Evolutionary conservation across 2,329 filamentous ascomycete species (phyloP).

Genomic region (Colletotrichum scovillei): DNA sequence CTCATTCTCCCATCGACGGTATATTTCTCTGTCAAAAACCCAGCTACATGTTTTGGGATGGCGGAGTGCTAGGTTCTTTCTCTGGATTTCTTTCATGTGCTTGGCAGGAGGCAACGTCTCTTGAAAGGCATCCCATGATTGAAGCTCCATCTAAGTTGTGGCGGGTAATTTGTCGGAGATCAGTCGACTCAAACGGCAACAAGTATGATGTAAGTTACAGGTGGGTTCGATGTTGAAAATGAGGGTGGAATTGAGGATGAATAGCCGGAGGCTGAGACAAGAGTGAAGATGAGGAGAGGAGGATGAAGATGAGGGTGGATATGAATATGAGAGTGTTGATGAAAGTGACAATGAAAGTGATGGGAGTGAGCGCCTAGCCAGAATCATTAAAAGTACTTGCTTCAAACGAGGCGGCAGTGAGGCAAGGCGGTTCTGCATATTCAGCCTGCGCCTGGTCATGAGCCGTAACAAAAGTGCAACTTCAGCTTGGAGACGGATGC

Average conservation of each 20-base stretch:
- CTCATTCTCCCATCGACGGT: not conserved
- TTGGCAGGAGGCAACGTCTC: not conserved
- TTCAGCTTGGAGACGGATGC: not conserved
- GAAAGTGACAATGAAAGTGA: too few relatives aligned
- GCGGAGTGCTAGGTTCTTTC: not conserved
- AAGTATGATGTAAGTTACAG: too few relatives aligned
- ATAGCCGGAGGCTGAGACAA: too few relatives aligned
- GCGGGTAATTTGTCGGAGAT: not conserved
- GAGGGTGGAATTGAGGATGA: too few relatives aligned
- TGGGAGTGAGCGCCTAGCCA: not conserved
- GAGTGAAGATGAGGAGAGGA: too few relatives aligned
- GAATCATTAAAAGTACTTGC: not conserved
- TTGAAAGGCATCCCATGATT: not conserved
- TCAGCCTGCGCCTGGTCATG: not conserved
- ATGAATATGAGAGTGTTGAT: too few relatives aligned
- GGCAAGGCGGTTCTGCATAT: not conserved
- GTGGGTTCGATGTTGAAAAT: too few relatives aligned
- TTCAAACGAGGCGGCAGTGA: not conserved
- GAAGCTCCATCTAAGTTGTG: not conserved
- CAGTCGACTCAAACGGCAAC: not conserved
- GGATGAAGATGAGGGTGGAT: too few relatives aligned
- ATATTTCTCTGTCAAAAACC: not conserved
- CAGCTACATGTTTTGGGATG: not conserved
- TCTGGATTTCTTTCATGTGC: not conserved
- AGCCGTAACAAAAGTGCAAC: not conserved